Evolutionary conservation across 768 basidiomycete genomes (phyloP).

Genomic region (Tulasnella calospora): DNA sequence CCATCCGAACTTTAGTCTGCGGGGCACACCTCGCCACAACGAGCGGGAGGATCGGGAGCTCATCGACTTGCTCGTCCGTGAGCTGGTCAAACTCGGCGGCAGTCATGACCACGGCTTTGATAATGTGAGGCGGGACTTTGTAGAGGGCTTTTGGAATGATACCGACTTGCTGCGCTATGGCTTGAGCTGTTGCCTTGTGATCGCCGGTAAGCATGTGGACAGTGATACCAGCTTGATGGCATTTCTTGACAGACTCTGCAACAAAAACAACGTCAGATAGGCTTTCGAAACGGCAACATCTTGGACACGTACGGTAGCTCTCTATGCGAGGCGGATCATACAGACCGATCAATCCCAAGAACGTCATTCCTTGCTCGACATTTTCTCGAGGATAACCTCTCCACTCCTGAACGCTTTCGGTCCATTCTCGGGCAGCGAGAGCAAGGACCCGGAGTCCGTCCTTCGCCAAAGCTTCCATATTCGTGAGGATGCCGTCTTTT

Average conservation of each 20-base stretch:
- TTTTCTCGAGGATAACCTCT: constrained; percentile 19
- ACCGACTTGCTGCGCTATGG: constrained; percentile 60
- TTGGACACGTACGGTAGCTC: neutral
- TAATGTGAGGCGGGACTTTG: constrained; percentile 17
- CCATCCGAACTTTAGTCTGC: constrained; percentile 55
- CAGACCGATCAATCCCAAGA: constrained; percentile 35
- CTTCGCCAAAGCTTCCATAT: constrained; percentile 46
- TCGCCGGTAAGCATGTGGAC: constrained; percentile 42
- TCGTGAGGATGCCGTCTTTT: constrained; percentile 15
- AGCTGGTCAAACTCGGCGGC: constrained; percentile 24
- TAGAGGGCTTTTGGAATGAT: constrained; percentile 42
- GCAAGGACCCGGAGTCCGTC: constrained; percentile 60
- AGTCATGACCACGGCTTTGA: constrained; percentile 19
- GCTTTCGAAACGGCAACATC: neutral
- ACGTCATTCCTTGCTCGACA: constrained; percentile 33
- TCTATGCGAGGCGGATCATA: constrained; percentile 20
- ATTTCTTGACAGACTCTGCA: constrained; percentile 37
- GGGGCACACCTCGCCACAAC: constrained; percentile 55
- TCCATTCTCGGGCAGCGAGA: constrained; percentile 35
- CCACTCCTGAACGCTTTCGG: neutral
- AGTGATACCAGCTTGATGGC: constrained; percentile 28
- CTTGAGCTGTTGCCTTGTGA: constrained; percentile 55
- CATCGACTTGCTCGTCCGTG: constrained; percentile 24
- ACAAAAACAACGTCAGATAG: neutral
- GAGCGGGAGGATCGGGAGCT: constrained; percentile 33